Conservation (phyloP, 2,329 filamentous ascomycete species). For the Microsporum ferrugineum region DNA sequence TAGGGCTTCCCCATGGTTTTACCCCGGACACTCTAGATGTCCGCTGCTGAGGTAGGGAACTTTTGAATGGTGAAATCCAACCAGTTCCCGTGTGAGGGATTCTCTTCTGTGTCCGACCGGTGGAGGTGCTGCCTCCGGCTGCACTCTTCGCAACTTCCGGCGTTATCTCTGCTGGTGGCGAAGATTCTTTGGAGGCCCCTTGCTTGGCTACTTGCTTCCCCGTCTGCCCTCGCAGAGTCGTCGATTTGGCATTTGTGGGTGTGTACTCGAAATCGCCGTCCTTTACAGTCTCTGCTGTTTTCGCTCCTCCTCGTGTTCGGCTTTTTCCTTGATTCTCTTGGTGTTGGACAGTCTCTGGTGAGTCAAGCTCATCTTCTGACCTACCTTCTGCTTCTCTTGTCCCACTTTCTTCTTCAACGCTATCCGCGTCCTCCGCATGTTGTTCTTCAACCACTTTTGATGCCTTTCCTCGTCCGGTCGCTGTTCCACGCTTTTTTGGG, state of each 20-base stretch:
- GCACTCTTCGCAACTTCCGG: neutral
- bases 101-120: neutral
- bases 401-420: constrained; percentile 17
- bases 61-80: neutral
- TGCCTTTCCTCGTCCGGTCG: constrained; percentile 20
- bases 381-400: constrained; percentile 26
- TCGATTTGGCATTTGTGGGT: constrained; percentile 20
- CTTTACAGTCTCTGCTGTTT: constrained; percentile 21
- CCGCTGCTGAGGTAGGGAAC: neutral
- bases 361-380: constrained; percentile 22
- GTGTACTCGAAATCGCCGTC: constrained; percentile 35
- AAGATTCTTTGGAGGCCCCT: neutral
- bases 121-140: neutral
- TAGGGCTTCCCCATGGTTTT: neutral
- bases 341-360: constrained; percentile 15
- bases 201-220: constrained; percentile 8
- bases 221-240: constrained; percentile 13
- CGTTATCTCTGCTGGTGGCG: neutral
- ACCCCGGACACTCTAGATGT: constrained; percentile 1
- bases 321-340: constrained; percentile 20
- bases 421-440: neutral
- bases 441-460: constrained; percentile 11
- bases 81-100: neutral
- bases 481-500: constrained; percentile 18
- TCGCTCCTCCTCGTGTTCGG: constrained; percentile 11